A percentile compares a stretch with the other conserved stretches of the same genome.
These are phyloP conservation scores for Xylaria digitata DNA, from an alignment of 2,329 filamentous ascomycete genomes.

Conservation along the genomic window DNA sequence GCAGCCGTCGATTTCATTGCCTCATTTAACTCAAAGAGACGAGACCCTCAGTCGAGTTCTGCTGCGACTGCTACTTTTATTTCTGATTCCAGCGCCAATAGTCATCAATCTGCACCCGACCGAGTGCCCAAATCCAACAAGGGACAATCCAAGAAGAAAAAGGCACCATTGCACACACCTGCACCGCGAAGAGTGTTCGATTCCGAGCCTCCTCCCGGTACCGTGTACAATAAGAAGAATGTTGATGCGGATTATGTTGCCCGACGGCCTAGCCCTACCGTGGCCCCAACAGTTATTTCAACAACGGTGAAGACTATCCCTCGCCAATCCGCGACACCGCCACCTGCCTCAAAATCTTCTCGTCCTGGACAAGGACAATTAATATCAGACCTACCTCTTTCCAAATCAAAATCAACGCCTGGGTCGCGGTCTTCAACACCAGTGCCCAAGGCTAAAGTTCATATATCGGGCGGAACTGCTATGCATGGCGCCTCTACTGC, in stretches of 20 bases:
- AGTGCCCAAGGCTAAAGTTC: constrained; percentile 72
- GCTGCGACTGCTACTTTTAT: constrained; percentile 5
- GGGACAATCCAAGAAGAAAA: constrained; percentile 67
- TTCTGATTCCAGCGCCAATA: constrained; percentile 22
- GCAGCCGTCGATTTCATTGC: constrained; percentile 81
- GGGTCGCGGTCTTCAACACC: constrained; percentile 64
- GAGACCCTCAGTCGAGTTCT: constrained; percentile 53
- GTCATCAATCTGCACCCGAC: constrained; percentile 49
- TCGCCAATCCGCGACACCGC: constrained; percentile 60
- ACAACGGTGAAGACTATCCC: constrained; percentile 60
- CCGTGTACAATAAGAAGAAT: constrained; percentile 79
- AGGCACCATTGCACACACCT: constrained; percentile 71
- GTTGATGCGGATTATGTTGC: constrained; percentile 79
- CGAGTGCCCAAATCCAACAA: constrained; percentile 62
- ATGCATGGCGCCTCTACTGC: constrained; percentile 85
- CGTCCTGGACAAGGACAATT: constrained; percentile 80
- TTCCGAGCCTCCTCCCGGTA: constrained; percentile 71
- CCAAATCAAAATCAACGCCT: constrained; percentile 67
- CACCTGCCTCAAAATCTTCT: constrained; percentile 62
- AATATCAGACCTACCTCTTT: constrained; percentile 79
- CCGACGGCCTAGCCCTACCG: constrained; percentile 56
- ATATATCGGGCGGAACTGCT: constrained; percentile 79
- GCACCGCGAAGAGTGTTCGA: constrained; percentile 72
- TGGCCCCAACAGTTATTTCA: constrained; percentile 49
- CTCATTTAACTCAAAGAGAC: constrained; percentile 78